phyloP scores from a whole-genome alignment of 306 rosid species.

The Psophocarpus tetragonolobus region DNA sequence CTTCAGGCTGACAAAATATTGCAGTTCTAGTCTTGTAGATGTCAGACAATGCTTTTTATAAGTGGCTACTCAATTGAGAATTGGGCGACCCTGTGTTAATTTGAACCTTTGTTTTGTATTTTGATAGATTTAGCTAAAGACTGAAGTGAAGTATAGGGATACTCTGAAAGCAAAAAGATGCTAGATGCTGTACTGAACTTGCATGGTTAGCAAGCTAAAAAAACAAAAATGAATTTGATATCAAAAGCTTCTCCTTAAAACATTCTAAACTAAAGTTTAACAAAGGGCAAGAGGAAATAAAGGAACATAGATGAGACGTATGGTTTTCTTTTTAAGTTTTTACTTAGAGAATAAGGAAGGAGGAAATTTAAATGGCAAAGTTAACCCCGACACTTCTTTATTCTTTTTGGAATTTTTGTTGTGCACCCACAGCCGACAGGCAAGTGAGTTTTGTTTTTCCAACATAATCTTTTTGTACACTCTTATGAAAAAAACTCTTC shows the following conservation, averaged over 20 bases:
- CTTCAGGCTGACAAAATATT: neutral
- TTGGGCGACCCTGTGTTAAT: neutral
- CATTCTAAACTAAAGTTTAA: constrained; percentile 3
- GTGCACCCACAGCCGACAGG: neutral
- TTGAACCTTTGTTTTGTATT: neutral
- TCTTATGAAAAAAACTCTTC: too few species aligned
- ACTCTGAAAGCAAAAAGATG: neutral
- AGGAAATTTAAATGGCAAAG: neutral
- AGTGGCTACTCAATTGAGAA: neutral
- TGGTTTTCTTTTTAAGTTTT: neutral
- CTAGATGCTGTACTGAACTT: constrained; percentile 13
- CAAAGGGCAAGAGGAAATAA: neutral
- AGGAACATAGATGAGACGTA: neutral
- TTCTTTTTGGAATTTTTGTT: neutral
- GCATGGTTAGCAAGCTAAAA: constrained; percentile 5
- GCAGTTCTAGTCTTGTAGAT: neutral
- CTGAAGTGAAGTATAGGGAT: neutral
- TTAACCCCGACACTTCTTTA: neutral
- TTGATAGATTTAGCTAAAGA: neutral
- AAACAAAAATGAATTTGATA: neutral
- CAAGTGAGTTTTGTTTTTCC: neutral
- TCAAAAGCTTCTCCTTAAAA: neutral
- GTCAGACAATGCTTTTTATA: neutral
- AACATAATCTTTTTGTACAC: neutral
- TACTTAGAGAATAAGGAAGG: neutral